phyloP scores from a whole-genome alignment of 257 asterid genomes.

The Perilla frutescens region DNA sequence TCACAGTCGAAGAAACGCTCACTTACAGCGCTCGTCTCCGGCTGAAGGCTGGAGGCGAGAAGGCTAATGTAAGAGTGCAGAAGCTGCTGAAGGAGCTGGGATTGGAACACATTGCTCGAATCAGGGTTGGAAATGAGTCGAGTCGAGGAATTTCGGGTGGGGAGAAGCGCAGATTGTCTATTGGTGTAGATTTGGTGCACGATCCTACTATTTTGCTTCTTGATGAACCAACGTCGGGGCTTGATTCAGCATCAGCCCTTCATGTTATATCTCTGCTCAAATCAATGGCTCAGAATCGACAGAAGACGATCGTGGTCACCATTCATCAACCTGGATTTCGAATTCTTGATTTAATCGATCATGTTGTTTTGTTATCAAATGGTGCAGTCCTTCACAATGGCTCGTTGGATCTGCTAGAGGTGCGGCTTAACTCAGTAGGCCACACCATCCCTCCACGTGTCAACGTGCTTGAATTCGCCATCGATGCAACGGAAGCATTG shows the following conservation, averaged over 20 bases:
- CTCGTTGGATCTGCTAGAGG: slow-evolving; percentile 58
- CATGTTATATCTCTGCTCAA: slow-evolving; percentile 59
- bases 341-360: slow-evolving; percentile 70
- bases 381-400: slow-evolving; percentile 73
- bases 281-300: slow-evolving; percentile 62
- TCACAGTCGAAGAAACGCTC: slow-evolving; percentile 74
- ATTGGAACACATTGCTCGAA: slow-evolving; percentile 52
- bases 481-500: slow-evolving; percentile 58
- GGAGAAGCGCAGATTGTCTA: slow-evolving; percentile 77
- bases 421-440: slow-evolving; percentile 49
- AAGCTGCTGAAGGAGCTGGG: slow-evolving; percentile 67
- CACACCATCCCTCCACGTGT: slow-evolving; percentile 66
- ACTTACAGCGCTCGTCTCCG: slow-evolving; percentile 72
- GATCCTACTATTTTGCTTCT: slow-evolving; percentile 74
- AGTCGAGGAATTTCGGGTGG: slow-evolving; percentile 74
- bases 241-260: slow-evolving; percentile 79
- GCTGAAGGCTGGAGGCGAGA: slow-evolving; percentile 34
- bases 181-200: slow-evolving; percentile 76
- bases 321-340: slow-evolving; percentile 87
- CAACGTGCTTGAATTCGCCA: slow-evolving; percentile 75
- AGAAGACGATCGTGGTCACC: slow-evolving; percentile 66
- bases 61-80: slow-evolving; percentile 38
- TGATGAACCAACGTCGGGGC: slow-evolving; percentile 90
- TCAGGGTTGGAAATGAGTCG: slow-evolving; percentile 61
- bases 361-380: slow-evolving; percentile 55